Evolutionary conservation across 1,139 yeast genomes (phyloP).

Genomic region (Kodamaea arcana): DNA sequence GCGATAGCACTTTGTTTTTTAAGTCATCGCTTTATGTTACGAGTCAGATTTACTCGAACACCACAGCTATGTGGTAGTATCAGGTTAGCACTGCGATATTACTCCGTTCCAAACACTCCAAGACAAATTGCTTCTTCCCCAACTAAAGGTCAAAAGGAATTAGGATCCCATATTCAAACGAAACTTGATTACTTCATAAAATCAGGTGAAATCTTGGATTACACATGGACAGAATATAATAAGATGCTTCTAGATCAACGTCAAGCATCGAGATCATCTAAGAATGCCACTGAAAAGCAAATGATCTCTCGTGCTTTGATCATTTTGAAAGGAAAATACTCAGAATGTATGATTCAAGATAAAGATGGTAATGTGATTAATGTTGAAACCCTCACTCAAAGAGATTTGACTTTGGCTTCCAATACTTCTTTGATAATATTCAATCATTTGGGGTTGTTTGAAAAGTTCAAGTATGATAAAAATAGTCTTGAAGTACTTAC

Average conservation of each 20-base stretch:
- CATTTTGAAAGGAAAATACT: conserved; percentile 21
- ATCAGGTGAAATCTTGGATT: conserved; percentile 24
- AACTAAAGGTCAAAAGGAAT: conserved; percentile 1
- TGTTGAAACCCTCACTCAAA: conserved; percentile 15
- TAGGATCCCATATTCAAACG: conserved; percentile 15
- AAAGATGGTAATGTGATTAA: conserved; percentile 17
- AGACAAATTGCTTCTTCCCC: conserved; percentile 1
- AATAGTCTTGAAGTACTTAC: conserved; percentile 41
- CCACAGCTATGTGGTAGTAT: too few species aligned
- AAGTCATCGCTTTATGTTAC: background rate
- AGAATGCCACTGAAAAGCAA: conserved; percentile 2
- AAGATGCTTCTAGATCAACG: conserved; percentile 6
- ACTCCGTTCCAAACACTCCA: background rate
- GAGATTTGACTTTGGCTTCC: conserved; percentile 22
- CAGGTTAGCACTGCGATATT: too few species aligned
- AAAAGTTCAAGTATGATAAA: conserved; percentile 18
- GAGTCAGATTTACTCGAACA: too few species aligned
- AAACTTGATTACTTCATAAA: conserved; percentile 26
- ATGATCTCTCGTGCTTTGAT: conserved; percentile 11
- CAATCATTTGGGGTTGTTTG: conserved; percentile 25
- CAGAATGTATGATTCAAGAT: conserved; percentile 17
- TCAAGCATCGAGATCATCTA: background rate
- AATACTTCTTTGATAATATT: conserved; percentile 25
- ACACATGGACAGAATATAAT: conserved; percentile 15
- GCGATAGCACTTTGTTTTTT: background rate